Evolutionary conservation across 2,329 filamentous ascomycete genomes (phyloP), one percentile per base, ranked within the genome.

Genomic region (Trichoderma sp.): DNA sequence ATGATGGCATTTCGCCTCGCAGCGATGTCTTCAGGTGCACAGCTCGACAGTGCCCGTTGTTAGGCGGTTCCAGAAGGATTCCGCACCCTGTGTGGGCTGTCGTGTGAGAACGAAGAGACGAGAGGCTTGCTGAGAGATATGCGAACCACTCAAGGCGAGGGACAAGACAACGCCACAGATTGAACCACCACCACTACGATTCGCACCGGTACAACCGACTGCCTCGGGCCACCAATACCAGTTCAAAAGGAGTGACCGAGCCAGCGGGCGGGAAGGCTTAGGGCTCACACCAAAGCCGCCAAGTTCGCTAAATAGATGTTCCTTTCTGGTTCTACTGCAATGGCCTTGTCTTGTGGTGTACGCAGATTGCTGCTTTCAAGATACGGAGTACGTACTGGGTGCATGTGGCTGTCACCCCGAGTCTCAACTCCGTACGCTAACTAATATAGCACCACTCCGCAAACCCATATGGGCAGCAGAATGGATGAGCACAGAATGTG

Each of bases 31-130:
- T 66, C 70, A 43, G 56, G 70, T 36, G 71, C 24, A 64, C 68
- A 71, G 69, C 51, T 71, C 63, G 71, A 67, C 65, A 70, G 72
- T 64, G 71, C 73, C 67, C 63, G 65, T 67, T 43, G 70, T 61
- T 24, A 60, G 70, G 73, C 66, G 65, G 72, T 79, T 79, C 78
- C 78, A 79, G 76, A 79, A 79, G 75, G 68, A 73, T 78, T 79
- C 76, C 36, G 71, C 74, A 71, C 71, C 72, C 30, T 69, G 63
- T 61, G 64, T 39, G 24, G 32, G 63, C 58, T 69, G 57, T 21
- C n/a, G 43, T 69, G 62, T 64, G 60, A n/a, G 51, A 32, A 51
- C 21, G 32, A 24, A 57, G 51, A 36, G 15, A 60, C 11, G 12
- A 34, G 28, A 60, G n/a, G 57, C 30, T 60, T 30, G 56, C 15